These are phyloP conservation scores for Penstemon davidsonii DNA, from an alignment of 257 asterid genomes.

Conservation along the genomic window DNA sequence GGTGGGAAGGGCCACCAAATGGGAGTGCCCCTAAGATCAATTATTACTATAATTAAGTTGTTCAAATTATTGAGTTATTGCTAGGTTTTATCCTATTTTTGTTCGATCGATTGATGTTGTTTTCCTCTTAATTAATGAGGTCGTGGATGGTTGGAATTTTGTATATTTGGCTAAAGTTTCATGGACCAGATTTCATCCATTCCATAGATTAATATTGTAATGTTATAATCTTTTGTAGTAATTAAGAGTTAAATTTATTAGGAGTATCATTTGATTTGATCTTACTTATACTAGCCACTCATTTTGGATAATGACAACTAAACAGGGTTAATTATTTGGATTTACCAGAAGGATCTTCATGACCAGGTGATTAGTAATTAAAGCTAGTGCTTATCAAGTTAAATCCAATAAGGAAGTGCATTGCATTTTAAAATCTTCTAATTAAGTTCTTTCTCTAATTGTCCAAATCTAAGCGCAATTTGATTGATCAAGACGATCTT, in stretches of 20 bases:
- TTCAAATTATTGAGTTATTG: conserved; percentile 19
- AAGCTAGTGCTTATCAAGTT: conserved; percentile 26
- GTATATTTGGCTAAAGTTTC: too few species aligned
- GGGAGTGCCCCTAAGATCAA: conserved; percentile 37
- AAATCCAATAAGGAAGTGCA: neutral
- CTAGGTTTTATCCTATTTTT: conserved; percentile 12
- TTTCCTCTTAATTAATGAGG: conserved; percentile 27
- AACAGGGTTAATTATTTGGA: conserved; percentile 6
- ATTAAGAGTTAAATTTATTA: too few species aligned
- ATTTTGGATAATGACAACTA: conserved; percentile 24
- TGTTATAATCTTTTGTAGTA: too few species aligned
- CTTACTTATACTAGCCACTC: neutral
- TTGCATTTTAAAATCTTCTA: conserved; percentile 14
- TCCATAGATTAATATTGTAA: too few species aligned
- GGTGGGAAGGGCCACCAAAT: conserved; percentile 31
- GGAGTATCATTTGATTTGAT: too few species aligned
- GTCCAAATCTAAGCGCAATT: conserved; percentile 20
- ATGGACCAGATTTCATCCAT: too few species aligned
- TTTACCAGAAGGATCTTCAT: conserved; percentile 15
- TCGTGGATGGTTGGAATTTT: neutral
- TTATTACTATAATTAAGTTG: conserved; percentile 36
- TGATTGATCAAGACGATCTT: conserved; percentile 12
- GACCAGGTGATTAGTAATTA: conserved; percentile 9
- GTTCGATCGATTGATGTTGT: conserved; percentile 5
- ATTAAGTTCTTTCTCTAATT: neutral